Percentiles rank a stretch among this genome's conserved stretches.
Evolutionary conservation across 2,329 filamentous ascomycete species (phyloP).

Genomic region (Claviceps sp.): DNA sequence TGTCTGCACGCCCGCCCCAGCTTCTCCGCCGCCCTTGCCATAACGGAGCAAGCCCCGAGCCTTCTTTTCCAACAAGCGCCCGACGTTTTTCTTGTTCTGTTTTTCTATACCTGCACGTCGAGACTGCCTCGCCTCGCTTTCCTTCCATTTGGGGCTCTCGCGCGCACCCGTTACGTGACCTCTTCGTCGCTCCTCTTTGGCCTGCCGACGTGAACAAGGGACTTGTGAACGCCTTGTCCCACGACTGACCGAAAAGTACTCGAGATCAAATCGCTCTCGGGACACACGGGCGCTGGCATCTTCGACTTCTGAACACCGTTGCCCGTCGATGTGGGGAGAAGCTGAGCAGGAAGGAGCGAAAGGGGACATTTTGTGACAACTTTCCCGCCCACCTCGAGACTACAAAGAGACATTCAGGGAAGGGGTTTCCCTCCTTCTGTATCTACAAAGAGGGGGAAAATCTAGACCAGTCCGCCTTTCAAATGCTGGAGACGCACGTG

Average conservation of each 20-base stretch:
- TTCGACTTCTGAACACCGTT: not conserved
- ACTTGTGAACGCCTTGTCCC: not conserved
- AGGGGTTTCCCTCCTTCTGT: not conserved
- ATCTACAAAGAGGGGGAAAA: not conserved
- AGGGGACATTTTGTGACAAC: not conserved
- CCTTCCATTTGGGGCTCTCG: too few relatives aligned
- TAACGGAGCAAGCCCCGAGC: not conserved
- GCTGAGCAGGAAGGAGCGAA: not conserved
- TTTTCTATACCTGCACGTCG: not conserved
- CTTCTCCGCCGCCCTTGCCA: not conserved
- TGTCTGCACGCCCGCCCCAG: not conserved
- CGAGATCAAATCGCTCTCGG: not conserved
- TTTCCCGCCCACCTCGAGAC: not conserved
- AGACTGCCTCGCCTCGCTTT: not conserved
- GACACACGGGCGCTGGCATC: not conserved
- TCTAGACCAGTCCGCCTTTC: not conserved
- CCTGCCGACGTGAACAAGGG: not conserved
- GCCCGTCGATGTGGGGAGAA: not conserved
- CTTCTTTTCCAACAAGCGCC: not conserved
- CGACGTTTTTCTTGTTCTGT: not conserved
- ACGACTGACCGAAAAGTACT: not conserved
- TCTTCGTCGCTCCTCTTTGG: not conserved
- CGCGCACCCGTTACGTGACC: not conserved
- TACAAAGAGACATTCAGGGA: not conserved
- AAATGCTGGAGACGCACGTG: constrained; percentile 21